These are phyloP conservation scores for Fusarium keratoplasticum DNA, from an alignment of 2,329 filamentous ascomycete genomes.

Conservation along the genomic window DNA sequence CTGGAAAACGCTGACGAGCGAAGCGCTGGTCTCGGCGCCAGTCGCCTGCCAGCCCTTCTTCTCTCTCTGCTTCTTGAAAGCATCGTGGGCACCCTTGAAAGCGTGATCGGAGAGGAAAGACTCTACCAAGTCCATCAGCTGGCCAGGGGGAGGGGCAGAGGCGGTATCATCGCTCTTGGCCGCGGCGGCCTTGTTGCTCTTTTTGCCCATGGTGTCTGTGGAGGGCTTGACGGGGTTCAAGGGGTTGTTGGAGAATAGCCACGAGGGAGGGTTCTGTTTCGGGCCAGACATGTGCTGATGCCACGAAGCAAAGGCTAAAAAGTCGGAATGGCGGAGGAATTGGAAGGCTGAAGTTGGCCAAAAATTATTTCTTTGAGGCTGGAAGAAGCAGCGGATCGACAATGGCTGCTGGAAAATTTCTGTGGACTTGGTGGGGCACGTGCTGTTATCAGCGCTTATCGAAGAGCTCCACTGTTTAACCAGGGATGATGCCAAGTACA, in stretches of 20 bases:
- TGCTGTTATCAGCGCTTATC: constrained; percentile 41
- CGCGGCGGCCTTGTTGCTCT: constrained; percentile 34
- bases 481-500: background rate
- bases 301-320: background rate
- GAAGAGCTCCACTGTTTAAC: background rate
- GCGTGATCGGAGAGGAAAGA: constrained; percentile 74
- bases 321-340: constrained; percentile 13
- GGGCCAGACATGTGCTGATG: constrained; percentile 49
- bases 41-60: constrained; percentile 60
- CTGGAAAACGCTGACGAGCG: constrained; percentile 63
- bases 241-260: constrained; percentile 58
- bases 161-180: constrained; percentile 35
- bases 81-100: constrained; percentile 70
- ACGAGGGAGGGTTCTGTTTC: constrained; percentile 51
- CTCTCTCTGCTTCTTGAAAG: constrained; percentile 72
- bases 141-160: constrained; percentile 59
- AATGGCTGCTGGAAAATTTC: constrained; percentile 40
- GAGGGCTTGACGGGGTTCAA: constrained; percentile 34
- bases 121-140: constrained; percentile 75
- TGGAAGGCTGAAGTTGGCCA: constrained; percentile 2
- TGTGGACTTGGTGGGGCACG: constrained; percentile 40
- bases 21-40: constrained; percentile 44
- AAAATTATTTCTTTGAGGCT: constrained; percentile 28
- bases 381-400: constrained; percentile 5
- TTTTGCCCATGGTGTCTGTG: constrained; percentile 51